These are phyloP conservation scores for Wickerhamiella azyma DNA, from an alignment of 805 yeast species.

Conservation along the genomic window DNA sequence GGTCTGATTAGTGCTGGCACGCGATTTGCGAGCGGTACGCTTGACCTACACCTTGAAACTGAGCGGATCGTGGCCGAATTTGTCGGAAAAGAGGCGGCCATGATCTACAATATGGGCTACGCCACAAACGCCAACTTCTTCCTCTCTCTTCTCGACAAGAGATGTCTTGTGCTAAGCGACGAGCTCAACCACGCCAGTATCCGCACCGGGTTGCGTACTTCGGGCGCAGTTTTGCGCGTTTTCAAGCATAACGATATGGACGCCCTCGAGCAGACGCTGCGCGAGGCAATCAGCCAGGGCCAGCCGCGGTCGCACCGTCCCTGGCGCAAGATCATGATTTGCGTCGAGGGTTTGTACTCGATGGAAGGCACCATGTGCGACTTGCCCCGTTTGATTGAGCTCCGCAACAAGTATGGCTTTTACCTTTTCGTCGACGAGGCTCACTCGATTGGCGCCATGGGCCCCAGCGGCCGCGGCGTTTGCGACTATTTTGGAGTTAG, in stretches of 20 bases:
- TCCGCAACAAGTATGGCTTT: conserved; percentile 75
- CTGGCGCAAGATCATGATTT: conserved; percentile 66
- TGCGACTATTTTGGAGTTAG: conserved; percentile 82
- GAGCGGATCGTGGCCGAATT: conserved; percentile 71
- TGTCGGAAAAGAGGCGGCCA: conserved; percentile 79
- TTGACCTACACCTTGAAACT: conserved; percentile 57
- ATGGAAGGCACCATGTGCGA: conserved; percentile 68
- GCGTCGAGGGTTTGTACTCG: conserved; percentile 84
- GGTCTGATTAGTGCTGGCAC: conserved; percentile 77
- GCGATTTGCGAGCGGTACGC: conserved; percentile 58
- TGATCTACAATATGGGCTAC: conserved; percentile 86
- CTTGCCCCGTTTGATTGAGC: conserved; percentile 57
- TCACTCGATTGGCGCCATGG: conserved; percentile 98
- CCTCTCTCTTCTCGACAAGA: conserved; percentile 67
- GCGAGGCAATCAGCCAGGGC: conserved; percentile 83
- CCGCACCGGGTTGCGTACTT: conserved; percentile 82
- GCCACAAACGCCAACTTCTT: conserved; percentile 89
- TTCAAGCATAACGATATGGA: conserved; percentile 87
- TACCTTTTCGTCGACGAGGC: conserved; percentile 93
- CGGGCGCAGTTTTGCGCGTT: conserved; percentile 87
- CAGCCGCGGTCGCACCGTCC: conserved; percentile 94
- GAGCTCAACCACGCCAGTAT: conserved; percentile 92
- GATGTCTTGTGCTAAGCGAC: conserved; percentile 85
- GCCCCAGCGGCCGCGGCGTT: conserved; percentile 85
- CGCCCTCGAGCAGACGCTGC: conserved; percentile 56